Evolutionary conservation across 805 yeast genomes (phyloP).

Genomic region (Maudiozyma serrabonitensis): DNA sequence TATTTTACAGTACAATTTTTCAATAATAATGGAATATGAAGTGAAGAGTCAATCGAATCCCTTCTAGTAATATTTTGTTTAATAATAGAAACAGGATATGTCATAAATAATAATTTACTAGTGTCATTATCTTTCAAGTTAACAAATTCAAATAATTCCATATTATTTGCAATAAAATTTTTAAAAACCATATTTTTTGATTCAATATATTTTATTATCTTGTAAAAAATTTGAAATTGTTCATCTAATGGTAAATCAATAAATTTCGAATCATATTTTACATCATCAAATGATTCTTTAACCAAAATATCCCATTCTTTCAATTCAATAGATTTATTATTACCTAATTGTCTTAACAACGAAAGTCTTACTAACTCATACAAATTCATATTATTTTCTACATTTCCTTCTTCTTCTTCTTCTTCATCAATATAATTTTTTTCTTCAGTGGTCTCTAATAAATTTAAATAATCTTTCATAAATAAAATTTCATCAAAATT

Average conservation of each 20-base stretch:
- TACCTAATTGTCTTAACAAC: constrained; percentile 17
- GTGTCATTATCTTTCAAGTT: constrained; percentile 11
- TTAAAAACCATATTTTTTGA: constrained; percentile 21
- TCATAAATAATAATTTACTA: constrained; percentile 10
- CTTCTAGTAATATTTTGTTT: background rate
- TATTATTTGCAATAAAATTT: constrained; percentile 22
- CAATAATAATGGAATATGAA: constrained; percentile 20
- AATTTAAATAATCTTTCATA: constrained; percentile 11
- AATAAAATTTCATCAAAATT: constrained; percentile 25
- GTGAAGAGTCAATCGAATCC: constrained; percentile 6
- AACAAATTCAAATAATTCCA: constrained; percentile 21
- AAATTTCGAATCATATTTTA: background rate
- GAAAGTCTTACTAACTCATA: constrained; percentile 13
- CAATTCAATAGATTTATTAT: constrained; percentile 17
- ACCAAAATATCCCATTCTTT: constrained; percentile 21
- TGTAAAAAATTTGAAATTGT: constrained; percentile 21
- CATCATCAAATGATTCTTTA: constrained; percentile 10
- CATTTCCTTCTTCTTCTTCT: constrained; percentile 6
- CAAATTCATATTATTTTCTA: constrained; percentile 4
- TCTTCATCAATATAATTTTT: constrained; percentile 4
- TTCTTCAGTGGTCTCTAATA: constrained; percentile 2
- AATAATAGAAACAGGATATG: constrained; percentile 17
- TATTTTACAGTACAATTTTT: constrained; percentile 22
- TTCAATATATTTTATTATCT: constrained; percentile 24
- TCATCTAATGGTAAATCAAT: constrained; percentile 2